Evolutionary conservation across 306 rosid species (phyloP), one percentile per base, ranked within the genome.

Genomic region (Mucuna pruriens): DNA sequence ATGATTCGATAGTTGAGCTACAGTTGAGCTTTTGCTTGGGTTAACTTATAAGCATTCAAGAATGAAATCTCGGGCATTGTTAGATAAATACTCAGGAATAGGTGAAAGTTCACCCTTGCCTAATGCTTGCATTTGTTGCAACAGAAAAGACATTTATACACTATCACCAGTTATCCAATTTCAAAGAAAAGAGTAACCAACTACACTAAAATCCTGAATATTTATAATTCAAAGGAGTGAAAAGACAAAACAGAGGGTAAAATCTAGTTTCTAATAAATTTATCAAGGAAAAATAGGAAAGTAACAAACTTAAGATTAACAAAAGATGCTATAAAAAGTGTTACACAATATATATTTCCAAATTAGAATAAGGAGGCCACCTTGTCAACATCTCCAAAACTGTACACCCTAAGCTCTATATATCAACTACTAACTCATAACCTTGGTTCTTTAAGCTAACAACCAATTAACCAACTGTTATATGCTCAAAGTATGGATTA

Each of bases 341-440:
- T 71, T 23, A 76, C 86, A 65, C 77, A 89, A 90, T 29, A 79
- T 88, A 45, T 84, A 89, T 90, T 89, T 89, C 92, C 74, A 89
- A 82, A 45, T 86, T 75, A 62, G 86, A 86, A 74, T 89, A 89
- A 36, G 92, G 92, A 66, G 88, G 88, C 63, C 55, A 69, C 52
- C 84, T 62, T 2, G 84, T 80, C 80, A 89, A 74, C 92, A 89
- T 86, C 79, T 89, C 92, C 69, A 89, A 80, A 78, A 89, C 90
- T 8, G 90, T 89, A 77, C 92, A 89, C 23, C 92, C 92, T 79
- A 89, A 79, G 84, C 92, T 89, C 92, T 90, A 89, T 76, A 89
- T 86, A 80, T 89, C 92, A n/a, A 90, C 92, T 46, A 86, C 81
- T 58, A 82, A 86, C 71, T 90, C 92, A n/a, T 89, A 89, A 39